These are phyloP conservation scores for Potentilla sterilis DNA, from an alignment of 306 rosid species.

Conservation along the genomic window DNA sequence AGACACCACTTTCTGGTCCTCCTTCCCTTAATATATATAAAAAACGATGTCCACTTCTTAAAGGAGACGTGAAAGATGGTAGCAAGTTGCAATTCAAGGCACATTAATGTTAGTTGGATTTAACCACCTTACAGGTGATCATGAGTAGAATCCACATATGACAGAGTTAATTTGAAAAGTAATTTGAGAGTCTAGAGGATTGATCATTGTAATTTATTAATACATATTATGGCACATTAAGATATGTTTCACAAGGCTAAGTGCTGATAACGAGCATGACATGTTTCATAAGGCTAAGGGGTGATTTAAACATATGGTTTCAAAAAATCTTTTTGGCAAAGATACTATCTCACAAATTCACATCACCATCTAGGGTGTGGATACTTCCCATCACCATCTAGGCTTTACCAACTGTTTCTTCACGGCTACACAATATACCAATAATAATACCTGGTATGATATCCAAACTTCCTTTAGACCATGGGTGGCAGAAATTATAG, in stretches of 20 bases:
- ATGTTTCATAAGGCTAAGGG: too few species aligned
- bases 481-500: constrained; percentile 88
- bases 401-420: not conserved
- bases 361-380: not conserved
- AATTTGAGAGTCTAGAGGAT: not conserved
- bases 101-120: not conserved
- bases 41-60: not conserved
- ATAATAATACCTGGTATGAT: constrained; percentile 71
- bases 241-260: not conserved
- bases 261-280: too few species aligned
- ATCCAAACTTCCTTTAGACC: constrained; percentile 95
- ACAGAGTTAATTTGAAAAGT: not conserved
- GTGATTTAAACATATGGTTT: not conserved
- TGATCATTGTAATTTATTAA: not conserved
- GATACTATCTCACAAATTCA: not conserved
- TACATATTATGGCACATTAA: not conserved
- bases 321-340: not conserved
- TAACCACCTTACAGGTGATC: not conserved
- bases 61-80: not conserved
- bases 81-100: not conserved
- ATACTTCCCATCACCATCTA: not conserved
- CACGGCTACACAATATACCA: not conserved
- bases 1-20: not conserved
- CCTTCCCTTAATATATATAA: not conserved
- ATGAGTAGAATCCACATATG: not conserved